phyloP scores from a whole-genome alignment of 768 basidiomycete genomes.

The Omphalotus guepiniiformis region DNA sequence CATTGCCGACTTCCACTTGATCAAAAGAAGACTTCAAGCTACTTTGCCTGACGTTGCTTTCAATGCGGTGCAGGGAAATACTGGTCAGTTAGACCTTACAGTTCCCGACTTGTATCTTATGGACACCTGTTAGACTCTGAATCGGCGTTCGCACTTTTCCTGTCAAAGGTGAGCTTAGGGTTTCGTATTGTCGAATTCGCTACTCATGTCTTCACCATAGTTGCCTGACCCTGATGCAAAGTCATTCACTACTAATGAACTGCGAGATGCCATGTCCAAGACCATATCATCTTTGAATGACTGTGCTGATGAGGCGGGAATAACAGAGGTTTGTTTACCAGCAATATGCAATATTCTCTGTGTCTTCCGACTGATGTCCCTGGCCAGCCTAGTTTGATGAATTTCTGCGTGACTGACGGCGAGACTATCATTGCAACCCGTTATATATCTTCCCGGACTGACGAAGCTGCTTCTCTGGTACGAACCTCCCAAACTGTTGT shows the following conservation, averaged over 20 bases:
- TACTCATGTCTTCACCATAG: slow-evolving; percentile 32
- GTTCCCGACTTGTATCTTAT: slow-evolving; percentile 3
- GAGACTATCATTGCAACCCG: slow-evolving; percentile 90
- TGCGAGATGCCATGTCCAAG: slow-evolving; percentile 84
- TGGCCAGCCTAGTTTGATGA: slow-evolving; percentile 79
- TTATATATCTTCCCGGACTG: slow-evolving; percentile 87
- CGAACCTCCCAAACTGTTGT: slow-evolving; percentile 15
- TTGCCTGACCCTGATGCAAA: slow-evolving; percentile 76
- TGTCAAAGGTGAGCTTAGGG: slow-evolving; percentile 64
- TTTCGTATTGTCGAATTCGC: not conserved
- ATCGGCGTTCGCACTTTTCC: slow-evolving; percentile 92
- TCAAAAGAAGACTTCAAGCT: slow-evolving; percentile 80
- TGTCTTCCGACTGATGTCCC: not conserved
- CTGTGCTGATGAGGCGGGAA: slow-evolving; percentile 66
- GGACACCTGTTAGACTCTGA: slow-evolving; percentile 67
- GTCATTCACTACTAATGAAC: slow-evolving; percentile 62
- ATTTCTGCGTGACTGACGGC: slow-evolving; percentile 96
- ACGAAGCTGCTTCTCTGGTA: slow-evolving; percentile 90
- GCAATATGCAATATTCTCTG: slow-evolving; percentile 1
- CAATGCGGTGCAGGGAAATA: slow-evolving; percentile 87
- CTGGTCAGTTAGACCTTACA: slow-evolving; percentile 43
- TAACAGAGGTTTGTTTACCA: slow-evolving; percentile 58
- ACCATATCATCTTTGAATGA: slow-evolving; percentile 79
- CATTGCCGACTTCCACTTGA: slow-evolving; percentile 75
- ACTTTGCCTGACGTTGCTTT: slow-evolving; percentile 81